Conservation (phyloP, 2,329 filamentous ascomycete genomes). For the Xylaria sp. region DNA sequence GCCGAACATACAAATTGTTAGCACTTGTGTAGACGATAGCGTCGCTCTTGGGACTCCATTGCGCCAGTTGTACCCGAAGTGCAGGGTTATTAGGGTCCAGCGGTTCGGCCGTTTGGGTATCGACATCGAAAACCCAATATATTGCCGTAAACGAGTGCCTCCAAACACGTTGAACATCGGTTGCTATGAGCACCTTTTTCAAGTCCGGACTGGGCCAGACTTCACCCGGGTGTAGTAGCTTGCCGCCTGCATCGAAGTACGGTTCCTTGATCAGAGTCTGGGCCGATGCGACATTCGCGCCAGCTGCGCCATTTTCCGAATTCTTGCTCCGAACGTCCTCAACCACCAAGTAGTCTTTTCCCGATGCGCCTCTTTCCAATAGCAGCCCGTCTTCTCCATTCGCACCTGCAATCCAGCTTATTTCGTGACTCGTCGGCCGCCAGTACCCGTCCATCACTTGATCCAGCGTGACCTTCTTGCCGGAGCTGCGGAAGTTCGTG, state of each 20-base stretch:
- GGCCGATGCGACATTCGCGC: constrained; percentile 48
- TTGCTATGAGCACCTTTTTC: constrained; percentile 82
- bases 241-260: constrained; percentile 62
- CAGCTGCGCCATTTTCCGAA: constrained; percentile 42
- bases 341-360: constrained; percentile 78
- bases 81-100: constrained; percentile 70
- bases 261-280: constrained; percentile 75
- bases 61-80: constrained; percentile 77
- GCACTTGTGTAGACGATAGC: constrained; percentile 85
- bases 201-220: constrained; percentile 81
- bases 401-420: constrained; percentile 77
- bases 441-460: constrained; percentile 70
- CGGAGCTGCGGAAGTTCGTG: constrained; percentile 60
- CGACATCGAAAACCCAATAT: constrained; percentile 94
- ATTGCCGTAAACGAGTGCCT: constrained; percentile 83
- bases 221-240: constrained; percentile 58
- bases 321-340: constrained; percentile 75
- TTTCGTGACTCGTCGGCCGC: constrained; percentile 63
- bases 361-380: constrained; percentile 67
- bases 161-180: constrained; percentile 76
- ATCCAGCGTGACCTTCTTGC: constrained; percentile 73
- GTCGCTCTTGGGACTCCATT: constrained; percentile 86
- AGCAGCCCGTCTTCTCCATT: constrained; percentile 82
- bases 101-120: constrained; percentile 74
- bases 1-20: constrained; percentile 88